A percentile compares a stretch with the other conserved stretches of the same genome.
phyloP scores from a whole-genome alignment of 192 early-diverging fungal genomes.

The Gonapodya prolifera region DNA sequence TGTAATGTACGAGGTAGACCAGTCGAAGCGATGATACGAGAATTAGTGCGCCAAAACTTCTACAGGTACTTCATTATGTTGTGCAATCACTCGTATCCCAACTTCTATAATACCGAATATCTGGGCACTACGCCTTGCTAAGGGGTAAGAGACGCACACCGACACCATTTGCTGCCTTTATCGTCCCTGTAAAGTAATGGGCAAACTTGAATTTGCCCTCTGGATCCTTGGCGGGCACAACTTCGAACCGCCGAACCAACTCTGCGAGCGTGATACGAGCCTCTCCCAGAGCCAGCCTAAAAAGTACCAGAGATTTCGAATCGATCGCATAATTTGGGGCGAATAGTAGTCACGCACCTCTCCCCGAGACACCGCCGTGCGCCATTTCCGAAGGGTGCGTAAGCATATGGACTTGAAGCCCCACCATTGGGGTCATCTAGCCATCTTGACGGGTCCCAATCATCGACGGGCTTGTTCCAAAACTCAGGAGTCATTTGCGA shows the following conservation, averaged over 20 bases:
- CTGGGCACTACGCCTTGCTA: background rate
- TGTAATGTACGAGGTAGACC: background rate
- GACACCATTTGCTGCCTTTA: background rate
- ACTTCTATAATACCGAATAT: too few species aligned
- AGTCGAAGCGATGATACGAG: too few species aligned
- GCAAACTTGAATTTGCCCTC: background rate
- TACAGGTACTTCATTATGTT: too few species aligned
- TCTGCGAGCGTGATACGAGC: background rate
- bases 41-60: too few species aligned
- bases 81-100: too few species aligned
- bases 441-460: background rate
- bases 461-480: background rate
- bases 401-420: background rate
- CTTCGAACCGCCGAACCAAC: background rate
- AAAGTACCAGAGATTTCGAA: background rate
- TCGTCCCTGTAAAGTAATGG: background rate
- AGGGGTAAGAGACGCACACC: background rate
- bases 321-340: background rate
- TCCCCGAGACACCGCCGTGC: background rate
- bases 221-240: background rate
- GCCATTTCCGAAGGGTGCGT: background rate
- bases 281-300: background rate
- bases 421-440: background rate
- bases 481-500: background rate
- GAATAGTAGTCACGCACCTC: background rate